A percentile compares a stretch with the other conserved stretches of the same genome.
These are phyloP conservation scores for Salix udensis DNA, from an alignment of 345 rosid species.

Conservation along the genomic window DNA sequence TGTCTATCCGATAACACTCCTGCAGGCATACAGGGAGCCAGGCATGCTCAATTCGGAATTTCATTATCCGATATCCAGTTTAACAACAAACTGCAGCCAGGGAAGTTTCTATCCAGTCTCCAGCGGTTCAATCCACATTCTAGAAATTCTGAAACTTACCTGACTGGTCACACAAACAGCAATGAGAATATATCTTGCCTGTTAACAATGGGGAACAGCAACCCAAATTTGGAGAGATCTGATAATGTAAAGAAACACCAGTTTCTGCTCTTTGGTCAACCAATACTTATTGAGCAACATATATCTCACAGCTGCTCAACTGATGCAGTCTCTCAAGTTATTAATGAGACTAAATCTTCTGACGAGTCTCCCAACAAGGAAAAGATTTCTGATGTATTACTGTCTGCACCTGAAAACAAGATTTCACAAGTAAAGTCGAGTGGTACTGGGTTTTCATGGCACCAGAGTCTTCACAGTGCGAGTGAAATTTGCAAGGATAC, in stretches of 20 bases:
- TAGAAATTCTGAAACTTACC: slow-evolving; percentile 38
- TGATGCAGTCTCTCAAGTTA: slow-evolving; percentile 36
- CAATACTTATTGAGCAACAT: slow-evolving; percentile 70
- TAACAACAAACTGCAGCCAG: slow-evolving; percentile 53
- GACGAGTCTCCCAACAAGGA: slow-evolving; percentile 23
- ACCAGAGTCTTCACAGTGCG: slow-evolving; percentile 25
- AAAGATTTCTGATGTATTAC: slow-evolving; percentile 28
- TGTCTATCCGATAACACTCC: slow-evolving; percentile 70
- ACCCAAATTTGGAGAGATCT: slow-evolving; percentile 46
- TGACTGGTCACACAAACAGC: slow-evolving; percentile 29
- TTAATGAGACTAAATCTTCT: slow-evolving; percentile 26
- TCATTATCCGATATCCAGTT: slow-evolving; percentile 64
- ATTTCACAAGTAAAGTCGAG: slow-evolving; percentile 32
- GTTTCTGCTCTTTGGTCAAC: slow-evolving; percentile 83
- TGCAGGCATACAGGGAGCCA: slow-evolving; percentile 99
- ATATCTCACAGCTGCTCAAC: slow-evolving; percentile 38
- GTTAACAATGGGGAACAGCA: slow-evolving; percentile 64
- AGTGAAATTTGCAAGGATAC: slow-evolving; percentile 43
- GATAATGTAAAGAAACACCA: slow-evolving; percentile 54
- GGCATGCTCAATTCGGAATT: slow-evolving; percentile 88
- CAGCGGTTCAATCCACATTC: slow-evolving; percentile 43
- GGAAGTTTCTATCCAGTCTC: slow-evolving; percentile 52
- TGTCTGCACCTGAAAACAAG: slow-evolving; percentile 27
- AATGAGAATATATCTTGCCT: slow-evolving; percentile 64
- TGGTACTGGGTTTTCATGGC: slow-evolving; percentile 44